Percentiles rank a stretch among this genome's conserved stretches.
These are phyloP conservation scores for Aspergillus funiculosus DNA, from an alignment of 495 filamentous ascomycete genomes.

Conservation along the genomic window DNA sequence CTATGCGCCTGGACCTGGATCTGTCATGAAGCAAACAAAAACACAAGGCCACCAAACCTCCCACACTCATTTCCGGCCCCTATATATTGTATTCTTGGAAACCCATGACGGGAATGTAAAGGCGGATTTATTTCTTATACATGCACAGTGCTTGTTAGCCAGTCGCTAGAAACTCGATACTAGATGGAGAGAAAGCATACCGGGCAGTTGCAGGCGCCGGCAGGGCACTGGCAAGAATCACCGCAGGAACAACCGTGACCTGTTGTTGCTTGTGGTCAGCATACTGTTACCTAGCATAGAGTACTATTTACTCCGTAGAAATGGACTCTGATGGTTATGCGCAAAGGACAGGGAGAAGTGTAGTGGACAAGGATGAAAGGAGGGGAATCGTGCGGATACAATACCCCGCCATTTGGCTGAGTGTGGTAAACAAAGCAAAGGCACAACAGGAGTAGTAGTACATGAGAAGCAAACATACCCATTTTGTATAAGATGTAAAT, in stretches of 20 bases:
- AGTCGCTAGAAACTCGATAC: too few relatives aligned
- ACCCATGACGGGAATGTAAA: too few relatives aligned
- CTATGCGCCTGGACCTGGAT: too few relatives aligned
- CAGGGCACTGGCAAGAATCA: constrained; percentile 43
- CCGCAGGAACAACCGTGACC: constrained; percentile 44
- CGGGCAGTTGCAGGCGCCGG: constrained; percentile 43
- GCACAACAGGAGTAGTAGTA: neutral
- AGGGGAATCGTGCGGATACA: neutral
- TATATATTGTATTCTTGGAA: too few relatives aligned
- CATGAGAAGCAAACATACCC: constrained; percentile 19
- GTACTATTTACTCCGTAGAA: too few relatives aligned
- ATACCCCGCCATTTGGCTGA: constrained; percentile 15
- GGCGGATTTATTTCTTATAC: too few relatives aligned
- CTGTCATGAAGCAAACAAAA: too few relatives aligned
- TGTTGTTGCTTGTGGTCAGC: constrained; percentile 22
- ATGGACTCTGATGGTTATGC: neutral
- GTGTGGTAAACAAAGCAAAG: neutral
- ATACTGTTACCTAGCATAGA: too few relatives aligned
- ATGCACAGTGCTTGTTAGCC: too few relatives aligned
- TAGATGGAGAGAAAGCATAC: constrained; percentile 25
- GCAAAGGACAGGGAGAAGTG: neutral
- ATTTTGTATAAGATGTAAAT: constrained; percentile 12
- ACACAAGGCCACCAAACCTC: too few relatives aligned
- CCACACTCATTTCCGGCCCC: too few relatives aligned
- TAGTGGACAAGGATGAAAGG: constrained; percentile 5